A percentile compares a stretch with the other conserved stretches of the same genome.
Conservation (phyloP, 78 protist species). For the Tieghemostelium lacteum region DNA sequence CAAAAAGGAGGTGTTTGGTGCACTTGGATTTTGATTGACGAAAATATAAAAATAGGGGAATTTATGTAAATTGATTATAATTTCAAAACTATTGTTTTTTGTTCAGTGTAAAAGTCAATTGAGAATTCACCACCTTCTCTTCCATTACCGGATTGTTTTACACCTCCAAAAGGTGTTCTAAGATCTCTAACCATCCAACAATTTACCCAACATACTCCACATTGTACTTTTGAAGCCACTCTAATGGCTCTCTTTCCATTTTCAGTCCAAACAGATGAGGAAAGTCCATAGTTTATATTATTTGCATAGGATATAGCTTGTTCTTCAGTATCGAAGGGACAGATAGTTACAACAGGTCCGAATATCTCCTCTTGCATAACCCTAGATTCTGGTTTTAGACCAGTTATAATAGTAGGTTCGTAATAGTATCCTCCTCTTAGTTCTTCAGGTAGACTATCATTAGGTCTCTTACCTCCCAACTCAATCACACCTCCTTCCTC, state of each 20-base stretch:
- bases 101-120: slow-evolving; percentile 88
- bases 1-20: too few relatives aligned
- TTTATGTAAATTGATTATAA: slow-evolving; percentile 13
- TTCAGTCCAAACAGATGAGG: slow-evolving; percentile 90
- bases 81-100: slow-evolving; percentile 88
- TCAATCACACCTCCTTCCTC: slow-evolving; percentile 86
- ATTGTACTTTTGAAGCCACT: slow-evolving; percentile 81
- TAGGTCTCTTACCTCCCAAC: slow-evolving; percentile 47
- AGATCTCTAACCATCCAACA: slow-evolving; percentile 90
- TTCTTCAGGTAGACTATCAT: background rate
- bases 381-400: slow-evolving; percentile 15
- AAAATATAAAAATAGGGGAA: too few relatives aligned
- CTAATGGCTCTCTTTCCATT: slow-evolving; percentile 75
- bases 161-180: slow-evolving; percentile 75
- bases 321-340: slow-evolving; percentile 76
- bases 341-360: slow-evolving; percentile 90
- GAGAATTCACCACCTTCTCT: slow-evolving; percentile 92
- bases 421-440: slow-evolving; percentile 79
- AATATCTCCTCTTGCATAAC: slow-evolving; percentile 84
- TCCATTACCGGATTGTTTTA: slow-evolving; percentile 89
- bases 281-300: slow-evolving; percentile 88
- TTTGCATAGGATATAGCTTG: slow-evolving; percentile 88
- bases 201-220: slow-evolving; percentile 94
- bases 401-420: slow-evolving; percentile 87
- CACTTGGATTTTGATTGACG: too few relatives aligned